Evolutionary conservation across 192 early-diverging fungal species (phyloP), one percentile per base, ranked within the genome.

Genomic region (Entomortierella beljakovae): DNA sequence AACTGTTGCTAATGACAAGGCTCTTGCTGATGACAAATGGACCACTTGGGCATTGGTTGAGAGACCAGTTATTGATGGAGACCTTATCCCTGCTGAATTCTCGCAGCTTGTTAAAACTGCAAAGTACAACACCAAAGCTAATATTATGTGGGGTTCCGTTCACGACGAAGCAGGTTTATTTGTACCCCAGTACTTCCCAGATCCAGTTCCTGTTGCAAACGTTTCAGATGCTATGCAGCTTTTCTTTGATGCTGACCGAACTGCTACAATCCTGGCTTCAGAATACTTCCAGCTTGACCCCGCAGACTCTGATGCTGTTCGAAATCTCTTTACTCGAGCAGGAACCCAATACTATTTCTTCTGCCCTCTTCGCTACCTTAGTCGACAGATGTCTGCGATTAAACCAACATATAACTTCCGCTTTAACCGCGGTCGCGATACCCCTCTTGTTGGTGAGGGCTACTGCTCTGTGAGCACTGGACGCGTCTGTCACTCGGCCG

Each of bases 61-160:
- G 15, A 60, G 64, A 40, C 82, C 82, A 6, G 62, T 57, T 8
- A 83, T 74, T 26, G 82, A 83, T 23, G 77, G 77, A 18, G 69
- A 63, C 8, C 28, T 72, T 1, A 72, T 83, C 33, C 6, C 38
- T 10, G 42, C 55, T 7, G 80, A 83, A 20, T 83, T 71, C 32
- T 60, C 64, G 34, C n/a, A 20, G 29, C 58, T 74, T 3, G 70
- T 83, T 37, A 79, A 61, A 46, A 26, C 64, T 5, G 64, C 64
- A 29, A 66, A 23, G 10, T 72, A 81, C 57, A 71, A 80, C 37
- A 66, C 64, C 46, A 67, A 74, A 31, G 80, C 71, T 20, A 71
- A 66, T 18, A 68, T 67, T 57, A 71, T 80, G 68, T 67, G 64
- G 58, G 59, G 61, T 23, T 57, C 63, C 9, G 50, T 55, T 35